These are phyloP conservation scores for Parasarocladium wereldwijsianum DNA, from an alignment of 2,329 filamentous ascomycete genomes.

Conservation along the genomic window DNA sequence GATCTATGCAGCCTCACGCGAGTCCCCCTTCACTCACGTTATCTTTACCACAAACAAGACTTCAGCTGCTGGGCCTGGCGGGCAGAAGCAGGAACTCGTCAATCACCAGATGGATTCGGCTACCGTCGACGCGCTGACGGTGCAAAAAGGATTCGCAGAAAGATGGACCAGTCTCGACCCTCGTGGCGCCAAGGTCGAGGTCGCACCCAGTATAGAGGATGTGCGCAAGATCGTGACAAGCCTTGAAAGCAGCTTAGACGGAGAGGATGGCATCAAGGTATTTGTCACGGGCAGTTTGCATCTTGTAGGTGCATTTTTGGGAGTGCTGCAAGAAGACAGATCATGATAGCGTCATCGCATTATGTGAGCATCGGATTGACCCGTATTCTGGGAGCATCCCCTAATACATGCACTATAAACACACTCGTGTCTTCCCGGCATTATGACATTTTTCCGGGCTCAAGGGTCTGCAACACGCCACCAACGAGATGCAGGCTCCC, in stretches of 20 bases:
- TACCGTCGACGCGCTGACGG: conserved; percentile 34
- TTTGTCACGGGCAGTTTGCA: conserved; percentile 50
- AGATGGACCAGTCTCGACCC: conserved; percentile 35
- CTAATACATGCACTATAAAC: too few relatives aligned
- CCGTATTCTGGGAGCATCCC: too few relatives aligned
- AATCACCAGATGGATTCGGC: conserved; percentile 37
- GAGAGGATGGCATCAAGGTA: conserved; percentile 24
- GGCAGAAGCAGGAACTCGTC: conserved; percentile 39
- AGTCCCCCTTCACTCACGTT: conserved; percentile 49
- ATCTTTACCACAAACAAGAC: conserved; percentile 73
- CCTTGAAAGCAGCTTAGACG: conserved; percentile 8
- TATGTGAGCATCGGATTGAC: too few relatives aligned
- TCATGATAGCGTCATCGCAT: conserved; percentile 14
- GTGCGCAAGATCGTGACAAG: conserved; percentile 22
- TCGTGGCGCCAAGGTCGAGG: conserved; percentile 22
- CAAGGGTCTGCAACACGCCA: conserved; percentile 59
- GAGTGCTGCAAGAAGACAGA: conserved; percentile 31
- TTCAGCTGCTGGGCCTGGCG: conserved; percentile 17
- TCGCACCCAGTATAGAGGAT: conserved; percentile 38
- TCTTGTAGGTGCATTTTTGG: conserved; percentile 40
- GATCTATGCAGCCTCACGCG: conserved; percentile 22
- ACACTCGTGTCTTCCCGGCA: too few relatives aligned
- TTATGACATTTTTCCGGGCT: conserved; percentile 23
- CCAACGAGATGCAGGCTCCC: conserved; percentile 79
- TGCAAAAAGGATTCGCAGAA: conserved; percentile 37